Percentiles rank a stretch among this genome's conserved stretches.
Evolutionary conservation across 2,329 filamentous ascomycete species (phyloP).

Genomic region (Penicillium sp.): DNA sequence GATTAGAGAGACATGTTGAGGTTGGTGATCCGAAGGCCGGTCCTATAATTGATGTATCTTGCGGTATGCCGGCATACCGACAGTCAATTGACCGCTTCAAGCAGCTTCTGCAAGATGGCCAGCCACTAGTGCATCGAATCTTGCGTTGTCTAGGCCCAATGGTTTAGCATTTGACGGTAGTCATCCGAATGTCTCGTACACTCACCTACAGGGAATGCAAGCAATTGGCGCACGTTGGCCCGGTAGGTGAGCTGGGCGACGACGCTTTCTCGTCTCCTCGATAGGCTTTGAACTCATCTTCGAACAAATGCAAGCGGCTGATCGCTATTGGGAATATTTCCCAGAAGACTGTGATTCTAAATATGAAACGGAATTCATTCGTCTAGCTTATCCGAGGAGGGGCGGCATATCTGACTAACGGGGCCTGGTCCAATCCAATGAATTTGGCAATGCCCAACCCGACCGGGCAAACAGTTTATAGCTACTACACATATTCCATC

Average conservation of each 20-base stretch:
- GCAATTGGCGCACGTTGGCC: constrained; percentile 11
- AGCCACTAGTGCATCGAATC: constrained; percentile 8
- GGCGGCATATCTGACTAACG: too few relatives aligned
- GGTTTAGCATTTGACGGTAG: background rate
- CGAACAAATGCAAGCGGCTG: background rate
- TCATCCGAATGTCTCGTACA: too few relatives aligned
- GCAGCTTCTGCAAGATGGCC: constrained; percentile 7
- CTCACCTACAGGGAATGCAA: constrained; percentile 8
- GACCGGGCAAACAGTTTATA: too few relatives aligned
- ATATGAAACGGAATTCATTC: too few relatives aligned
- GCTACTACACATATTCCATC: too few relatives aligned
- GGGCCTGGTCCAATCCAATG: too few relatives aligned
- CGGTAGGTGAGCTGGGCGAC: constrained; percentile 7
- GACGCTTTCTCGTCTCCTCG: constrained; percentile 1
- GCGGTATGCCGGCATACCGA: constrained; percentile 6
- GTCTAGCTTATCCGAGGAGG: too few relatives aligned
- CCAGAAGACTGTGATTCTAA: too few relatives aligned
- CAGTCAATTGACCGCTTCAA: constrained; percentile 5
- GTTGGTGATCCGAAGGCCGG: background rate
- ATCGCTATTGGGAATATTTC: too few relatives aligned
- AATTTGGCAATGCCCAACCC: too few relatives aligned
- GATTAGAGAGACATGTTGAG: background rate
- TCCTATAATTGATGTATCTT: background rate
- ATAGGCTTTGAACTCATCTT: background rate
- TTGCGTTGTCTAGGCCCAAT: constrained; percentile 2